Conservation (phyloP, 176 grass and related monocot genomes). For the Poa annua region DNA sequence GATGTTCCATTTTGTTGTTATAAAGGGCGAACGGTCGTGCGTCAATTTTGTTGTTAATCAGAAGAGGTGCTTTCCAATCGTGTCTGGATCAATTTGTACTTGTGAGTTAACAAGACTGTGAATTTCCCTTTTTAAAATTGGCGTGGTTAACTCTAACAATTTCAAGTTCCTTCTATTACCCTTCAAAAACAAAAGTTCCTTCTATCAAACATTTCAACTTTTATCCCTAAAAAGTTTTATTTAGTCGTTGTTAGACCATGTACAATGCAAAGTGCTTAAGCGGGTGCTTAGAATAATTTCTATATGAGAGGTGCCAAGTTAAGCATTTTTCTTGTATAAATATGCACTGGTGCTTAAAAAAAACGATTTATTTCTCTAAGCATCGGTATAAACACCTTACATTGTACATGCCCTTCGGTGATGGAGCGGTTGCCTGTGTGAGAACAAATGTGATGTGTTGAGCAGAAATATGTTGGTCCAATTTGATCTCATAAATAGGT, state of each 20-base stretch:
- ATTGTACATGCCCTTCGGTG: too few relatives aligned
- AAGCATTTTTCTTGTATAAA: too few relatives aligned
- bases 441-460: background rate
- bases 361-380: too few relatives aligned
- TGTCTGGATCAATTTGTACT: slow-evolving; percentile 2
- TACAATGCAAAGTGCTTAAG: too few relatives aligned
- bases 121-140: slow-evolving; percentile 3
- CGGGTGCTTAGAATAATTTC: too few relatives aligned
- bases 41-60: background rate
- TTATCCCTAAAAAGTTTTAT: too few relatives aligned
- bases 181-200: too few relatives aligned
- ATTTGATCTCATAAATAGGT: slow-evolving; percentile 1
- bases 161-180: slow-evolving; percentile 4
- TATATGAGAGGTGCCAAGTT: too few relatives aligned
- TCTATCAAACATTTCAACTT: background rate
- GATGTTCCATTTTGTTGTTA: background rate
- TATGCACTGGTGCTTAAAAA: too few relatives aligned
- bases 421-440: too few relatives aligned
- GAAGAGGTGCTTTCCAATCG: background rate
- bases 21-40: slow-evolving; percentile 45
- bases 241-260: too few relatives aligned
- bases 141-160: background rate
- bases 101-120: background rate
- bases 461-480: background rate
- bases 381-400: too few relatives aligned